Evolutionary conservation across 2,329 filamentous ascomycete genomes (phyloP), one percentile per base, ranked within the genome.

Genomic region (Phialemoniopsis sp.): DNA sequence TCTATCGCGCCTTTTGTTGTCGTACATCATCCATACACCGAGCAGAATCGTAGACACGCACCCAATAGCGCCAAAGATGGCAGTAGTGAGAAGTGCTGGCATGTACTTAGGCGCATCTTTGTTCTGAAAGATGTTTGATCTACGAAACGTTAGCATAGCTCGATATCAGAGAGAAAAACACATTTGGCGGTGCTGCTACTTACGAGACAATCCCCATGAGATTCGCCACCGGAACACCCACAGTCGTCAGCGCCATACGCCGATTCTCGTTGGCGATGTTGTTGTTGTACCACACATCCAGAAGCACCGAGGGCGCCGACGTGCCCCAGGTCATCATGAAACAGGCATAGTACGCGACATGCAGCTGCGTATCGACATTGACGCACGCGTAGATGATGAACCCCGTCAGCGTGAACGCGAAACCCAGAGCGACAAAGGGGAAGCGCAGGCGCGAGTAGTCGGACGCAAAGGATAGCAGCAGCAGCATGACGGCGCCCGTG

Each of bases 261-360:
- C 80, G 77, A 37, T 82, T 81, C 57, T 89, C 85, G 49, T 89
- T 76, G 1, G 85, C 83, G 37, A 87, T 75, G 55, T 89, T 89
- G 65, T 89, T 89, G 62, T 87, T 89, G 62, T 87, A 88, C 84
- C 58, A 63, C 9, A 38, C 76, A 67, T 47, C 79, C 66, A 80
- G 66, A 6, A 89, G 66, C 8, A 88, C 83, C 0, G 80, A 85
- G 0, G 85, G 84, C 0, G 84, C 83, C 1, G 79, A 82, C 0
- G 83, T 87, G 12, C 86, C 86, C 80, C 84, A 89, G 10, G 80
- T 85, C 83, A 89, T 88, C 82, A 89, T 85, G 58, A 89, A 90
- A 39, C 76, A 81, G 5, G 85, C 83, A 47, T 81, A 89, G 53
- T 89, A 89, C 1, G 84, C 85, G 2, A 87, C 66, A 4, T 71